These are phyloP conservation scores for Orbilia quercus DNA, from an alignment of 2,329 filamentous ascomycete species.

Conservation along the genomic window DNA sequence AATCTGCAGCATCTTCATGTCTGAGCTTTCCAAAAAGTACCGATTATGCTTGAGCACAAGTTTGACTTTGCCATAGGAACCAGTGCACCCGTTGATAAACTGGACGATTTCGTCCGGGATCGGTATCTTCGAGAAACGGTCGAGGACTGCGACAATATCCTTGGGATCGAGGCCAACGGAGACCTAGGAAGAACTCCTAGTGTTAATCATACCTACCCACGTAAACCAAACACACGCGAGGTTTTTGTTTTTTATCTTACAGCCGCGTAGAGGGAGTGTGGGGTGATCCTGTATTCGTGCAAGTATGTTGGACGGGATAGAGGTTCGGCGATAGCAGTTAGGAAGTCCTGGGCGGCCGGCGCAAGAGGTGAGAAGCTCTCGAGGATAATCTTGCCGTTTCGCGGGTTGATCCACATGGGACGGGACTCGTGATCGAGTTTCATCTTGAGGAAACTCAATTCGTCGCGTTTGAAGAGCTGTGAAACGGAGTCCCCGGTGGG, in stretches of 20 bases:
- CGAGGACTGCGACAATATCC: slow-evolving; percentile 89
- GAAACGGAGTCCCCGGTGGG: slow-evolving; percentile 69
- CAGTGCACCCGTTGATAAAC: slow-evolving; percentile 84
- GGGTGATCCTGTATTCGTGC: slow-evolving; percentile 91
- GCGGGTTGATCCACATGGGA: slow-evolving; percentile 91
- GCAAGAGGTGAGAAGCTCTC: slow-evolving; percentile 94
- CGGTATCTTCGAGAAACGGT: slow-evolving; percentile 87
- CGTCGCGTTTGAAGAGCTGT: slow-evolving; percentile 71
- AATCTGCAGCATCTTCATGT: slow-evolving; percentile 84
- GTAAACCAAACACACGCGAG: not conserved
- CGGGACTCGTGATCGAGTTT: slow-evolving; percentile 91
- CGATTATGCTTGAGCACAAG: slow-evolving; percentile 93
- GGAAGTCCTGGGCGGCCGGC: slow-evolving; percentile 87
- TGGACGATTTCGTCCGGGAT: slow-evolving; percentile 81
- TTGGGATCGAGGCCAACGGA: slow-evolving; percentile 89
- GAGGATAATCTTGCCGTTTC: slow-evolving; percentile 85
- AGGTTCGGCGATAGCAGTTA: slow-evolving; percentile 95
- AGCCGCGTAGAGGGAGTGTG: slow-evolving; percentile 93
- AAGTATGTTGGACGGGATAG: slow-evolving; percentile 88
- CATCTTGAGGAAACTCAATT: slow-evolving; percentile 83
- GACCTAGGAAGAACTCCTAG: slow-evolving; percentile 62
- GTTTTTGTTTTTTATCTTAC: slow-evolving; percentile 61
- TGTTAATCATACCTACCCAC: slow-evolving; percentile 21
- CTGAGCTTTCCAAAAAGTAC: slow-evolving; percentile 92
- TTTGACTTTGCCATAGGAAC: slow-evolving; percentile 94